Base-by-base conservation (phyloP, 371 early-diverging fungal species). In the Zopfochytrium polystomum region DNA sequence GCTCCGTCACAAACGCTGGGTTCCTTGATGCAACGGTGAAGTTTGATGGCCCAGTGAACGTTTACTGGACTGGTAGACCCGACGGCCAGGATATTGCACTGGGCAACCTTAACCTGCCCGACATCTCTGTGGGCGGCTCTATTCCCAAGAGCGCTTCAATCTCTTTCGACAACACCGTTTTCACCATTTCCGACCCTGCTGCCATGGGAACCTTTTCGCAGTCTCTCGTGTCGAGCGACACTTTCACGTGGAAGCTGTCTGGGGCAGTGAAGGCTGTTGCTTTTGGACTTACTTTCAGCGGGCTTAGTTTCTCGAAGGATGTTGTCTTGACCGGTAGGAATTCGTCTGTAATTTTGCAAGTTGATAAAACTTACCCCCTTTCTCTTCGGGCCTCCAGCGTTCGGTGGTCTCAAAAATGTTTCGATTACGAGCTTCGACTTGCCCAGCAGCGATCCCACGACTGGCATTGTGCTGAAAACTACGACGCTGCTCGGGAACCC, bases 1-100 rank as follows among this genome's bases (percentile, higher is more conserved):
- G 86, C 35, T 50, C 67, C 5, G 79, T 83, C 65, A 62, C 73
- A 23, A 66, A 79, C 31, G 81, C 86, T n/a, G 86, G 86, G 47
- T 79, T 79, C 15, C 71, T 85, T 65, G 73, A 67, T 48, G 86
- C 84, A 11, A 62, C 68, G 0, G 83, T 86, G 53, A 46, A 65
- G 13, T 85, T 85, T 76, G 81, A 82, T 29, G 65, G 53, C 15
- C 68, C 70, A 6, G 70, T 85, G 43, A 70, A 66, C 11, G 78
- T 85, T 35, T 66, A 58, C 18, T 85, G 85, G 85, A n/a, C n/a
- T n/a, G n/a, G n/a, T n/a, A n/a, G n/a, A n/a, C n/a, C n/a, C n/a
- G n/a, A 30, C 82, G 83, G 35, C 72, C 63, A 3, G 23, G 56
- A 55, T 32, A 33, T 55, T 23, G 22, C 11, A 11, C 45, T 65